Percentiles rank a stretch among this genome's conserved stretches.
Conservation (phyloP, 345 rosid species). For the Heritiera fomes region DNA sequence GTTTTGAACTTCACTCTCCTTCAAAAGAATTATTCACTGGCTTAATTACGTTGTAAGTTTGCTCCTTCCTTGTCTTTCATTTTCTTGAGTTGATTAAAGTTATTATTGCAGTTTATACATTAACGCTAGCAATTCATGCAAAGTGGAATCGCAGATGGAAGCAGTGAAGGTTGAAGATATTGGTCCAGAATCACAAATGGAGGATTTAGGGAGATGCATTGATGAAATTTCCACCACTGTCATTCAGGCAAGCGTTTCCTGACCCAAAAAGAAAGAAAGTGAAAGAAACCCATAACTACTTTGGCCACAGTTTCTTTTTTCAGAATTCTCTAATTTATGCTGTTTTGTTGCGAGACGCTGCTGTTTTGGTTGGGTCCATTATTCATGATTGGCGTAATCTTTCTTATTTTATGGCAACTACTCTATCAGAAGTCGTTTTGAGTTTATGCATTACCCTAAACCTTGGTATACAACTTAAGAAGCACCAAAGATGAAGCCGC, state of each 20-base stretch:
- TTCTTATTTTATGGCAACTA: not conserved
- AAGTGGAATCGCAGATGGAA: constrained; percentile 11
- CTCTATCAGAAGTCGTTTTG: not conserved
- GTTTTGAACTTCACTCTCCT: no score
- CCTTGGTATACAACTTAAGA: not conserved
- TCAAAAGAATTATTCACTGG: no score
- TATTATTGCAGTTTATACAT: no score
- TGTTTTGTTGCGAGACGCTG: not conserved
- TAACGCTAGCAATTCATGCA: constrained; percentile 4
- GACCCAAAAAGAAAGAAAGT: not conserved
- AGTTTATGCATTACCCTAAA: not conserved
- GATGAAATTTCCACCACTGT: constrained; percentile 52
- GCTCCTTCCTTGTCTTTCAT: not conserved
- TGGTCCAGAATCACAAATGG: constrained; percentile 26
- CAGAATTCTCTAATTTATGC: not conserved
- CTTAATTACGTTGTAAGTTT: no score
- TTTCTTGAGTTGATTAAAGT: not conserved
- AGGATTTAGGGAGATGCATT: constrained; percentile 34
- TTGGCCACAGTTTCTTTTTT: not conserved
- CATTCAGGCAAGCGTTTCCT: constrained; percentile 35
- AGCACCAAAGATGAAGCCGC: not conserved
- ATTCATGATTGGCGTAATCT: not conserved
- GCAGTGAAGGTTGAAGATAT: not conserved
- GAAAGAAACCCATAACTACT: not conserved
- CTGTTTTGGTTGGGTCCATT: not conserved